Base-by-base conservation (phyloP, 2,329 filamentous ascomycete species). In the Penicillium paneum region DNA sequence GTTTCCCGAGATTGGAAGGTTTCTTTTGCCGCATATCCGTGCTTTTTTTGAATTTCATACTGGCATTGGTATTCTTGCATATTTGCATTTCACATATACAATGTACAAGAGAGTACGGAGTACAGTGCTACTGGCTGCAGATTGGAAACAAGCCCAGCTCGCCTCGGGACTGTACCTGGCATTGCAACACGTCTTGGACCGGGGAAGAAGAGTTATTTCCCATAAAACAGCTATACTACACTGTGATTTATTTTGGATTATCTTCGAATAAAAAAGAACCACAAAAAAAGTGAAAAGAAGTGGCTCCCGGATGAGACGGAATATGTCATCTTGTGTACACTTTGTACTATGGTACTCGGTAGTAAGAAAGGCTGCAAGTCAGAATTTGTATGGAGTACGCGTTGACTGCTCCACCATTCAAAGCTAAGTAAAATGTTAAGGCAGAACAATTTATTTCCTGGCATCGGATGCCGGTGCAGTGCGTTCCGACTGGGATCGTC, bases 91-190 rank as follows among this genome's bases (percentile, higher is more conserved):
- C 34, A 21, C n/a, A 19, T 46, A 19, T 28, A 47, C 45, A 26
- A 29, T 19, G 15, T 47, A 19, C 19, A 24, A 12, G 6, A 19
- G 10, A 12, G 15, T 41, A 28, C 24, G 10, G 5, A 7, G 24
- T 41, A 28, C 24, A 17, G 41, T 43, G 28, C 17, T 19, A 34
- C 15, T 35, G 28, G 28, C 15, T 35, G 21, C 15, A 19, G 40
- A 32, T 62, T 62, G 36, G 19, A 53, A 61, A 61, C 32, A 31
- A 52, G 56, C n/a, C 60, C 36, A 61, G 52, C 52, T 54, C 35
- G 39, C 43, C 52, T 56, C 45, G 55, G 59, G 50, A 48, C 39
- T 59, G 56, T 60, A 59, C 58, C 59, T 61, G 55, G 50, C 58
- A 58, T 59, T 55, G 56, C 49, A 43, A 44, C 35, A 49, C 44